Evolutionary conservation across 176 grass and related monocot species (phyloP).

Genomic region (Aegilops umbellulata): DNA sequence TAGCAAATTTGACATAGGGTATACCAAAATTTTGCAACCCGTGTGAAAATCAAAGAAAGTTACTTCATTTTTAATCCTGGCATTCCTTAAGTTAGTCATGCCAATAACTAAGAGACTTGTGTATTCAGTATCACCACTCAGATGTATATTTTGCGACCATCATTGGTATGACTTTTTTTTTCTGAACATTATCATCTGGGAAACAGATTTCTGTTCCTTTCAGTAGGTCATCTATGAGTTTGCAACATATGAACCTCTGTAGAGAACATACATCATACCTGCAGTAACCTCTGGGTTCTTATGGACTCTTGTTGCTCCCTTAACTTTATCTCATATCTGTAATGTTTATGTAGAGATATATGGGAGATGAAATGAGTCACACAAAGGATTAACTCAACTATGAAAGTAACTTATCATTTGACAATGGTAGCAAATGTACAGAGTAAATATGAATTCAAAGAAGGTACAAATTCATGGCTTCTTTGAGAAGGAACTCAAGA

Average conservation of each 20-base stretch:
- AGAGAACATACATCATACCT: slow-evolving; percentile 51
- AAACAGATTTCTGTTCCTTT: neutral
- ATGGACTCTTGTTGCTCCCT: slow-evolving; percentile 87
- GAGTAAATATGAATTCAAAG: neutral
- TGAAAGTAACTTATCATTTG: neutral
- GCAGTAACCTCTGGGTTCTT: slow-evolving; percentile 86
- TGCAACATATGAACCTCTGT: neutral
- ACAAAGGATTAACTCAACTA: slow-evolving; percentile 5
- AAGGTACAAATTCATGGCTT: neutral
- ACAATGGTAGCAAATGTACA: neutral
- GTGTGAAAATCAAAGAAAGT: neutral
- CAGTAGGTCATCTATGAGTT: neutral
- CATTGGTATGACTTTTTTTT: neutral
- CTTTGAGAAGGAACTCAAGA: neutral
- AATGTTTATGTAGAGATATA: slow-evolving; percentile 39
- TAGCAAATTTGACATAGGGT: neutral
- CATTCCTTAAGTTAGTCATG: neutral
- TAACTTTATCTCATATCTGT: slow-evolving; percentile 92
- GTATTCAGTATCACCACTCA: neutral
- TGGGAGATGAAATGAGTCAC: neutral
- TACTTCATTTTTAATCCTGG: neutral
- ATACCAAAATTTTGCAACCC: neutral
- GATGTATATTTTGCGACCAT: neutral
- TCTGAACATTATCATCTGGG: slow-evolving; percentile 9
- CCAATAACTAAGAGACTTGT: neutral